A percentile compares a stretch with the other conserved stretches of the same genome.
Conservation (phyloP, 306 rosid genomes). For the Castanopsis chinensis region DNA sequence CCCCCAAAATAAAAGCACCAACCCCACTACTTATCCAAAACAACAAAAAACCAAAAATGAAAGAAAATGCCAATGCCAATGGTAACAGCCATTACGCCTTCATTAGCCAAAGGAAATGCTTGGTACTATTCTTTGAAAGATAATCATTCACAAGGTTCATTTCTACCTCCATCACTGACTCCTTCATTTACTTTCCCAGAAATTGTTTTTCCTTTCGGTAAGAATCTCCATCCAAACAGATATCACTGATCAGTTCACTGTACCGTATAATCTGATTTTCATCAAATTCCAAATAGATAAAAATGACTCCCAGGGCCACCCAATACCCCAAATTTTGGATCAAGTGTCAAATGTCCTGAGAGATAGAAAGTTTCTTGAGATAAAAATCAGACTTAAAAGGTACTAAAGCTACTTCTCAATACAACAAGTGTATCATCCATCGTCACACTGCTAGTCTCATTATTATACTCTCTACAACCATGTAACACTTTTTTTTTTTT, state of each 20-base stretch:
- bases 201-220: neutral
- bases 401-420: neutral
- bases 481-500: neutral
- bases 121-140: neutral
- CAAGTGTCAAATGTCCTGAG: neutral
- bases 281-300: neutral
- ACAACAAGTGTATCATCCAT: neutral
- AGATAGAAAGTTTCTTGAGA: neutral
- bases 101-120: neutral
- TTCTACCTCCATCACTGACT: neutral
- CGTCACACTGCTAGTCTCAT: neutral
- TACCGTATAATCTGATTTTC: neutral
- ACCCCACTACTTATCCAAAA: no score
- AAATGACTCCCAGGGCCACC: neutral
- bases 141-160: neutral
- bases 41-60: neutral
- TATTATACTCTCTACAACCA: neutral
- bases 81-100: neutral
- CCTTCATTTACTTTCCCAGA: neutral
- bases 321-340: neutral
- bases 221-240: neutral
- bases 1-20: no score
- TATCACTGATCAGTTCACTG: neutral
- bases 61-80: neutral
- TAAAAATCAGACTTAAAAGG: neutral